Percentiles rank a stretch among this genome's conserved stretches.
Evolutionary conservation across 441 rosid species (phyloP).

Genomic region (Erysimum pusillum): DNA sequence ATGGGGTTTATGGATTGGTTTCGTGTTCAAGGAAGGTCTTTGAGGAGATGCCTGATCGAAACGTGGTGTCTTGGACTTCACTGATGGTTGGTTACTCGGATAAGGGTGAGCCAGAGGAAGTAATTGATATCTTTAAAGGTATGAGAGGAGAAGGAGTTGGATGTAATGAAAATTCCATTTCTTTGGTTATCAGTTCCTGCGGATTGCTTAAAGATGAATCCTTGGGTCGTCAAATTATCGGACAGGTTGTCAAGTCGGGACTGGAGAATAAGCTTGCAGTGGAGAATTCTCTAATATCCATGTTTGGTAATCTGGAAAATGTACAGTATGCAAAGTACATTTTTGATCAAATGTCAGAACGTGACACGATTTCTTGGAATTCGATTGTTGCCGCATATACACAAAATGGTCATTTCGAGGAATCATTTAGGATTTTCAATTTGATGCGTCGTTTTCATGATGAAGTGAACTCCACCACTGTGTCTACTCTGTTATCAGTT

Average conservation of each 20-base stretch:
- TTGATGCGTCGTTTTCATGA: constrained; percentile 63
- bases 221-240: constrained; percentile 71
- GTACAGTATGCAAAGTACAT: constrained; percentile 57
- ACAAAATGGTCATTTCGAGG: constrained; percentile 60
- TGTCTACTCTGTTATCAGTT: constrained; percentile 69
- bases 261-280: constrained; percentile 68
- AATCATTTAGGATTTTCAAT: constrained; percentile 57
- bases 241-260: constrained; percentile 67
- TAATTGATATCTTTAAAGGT: constrained; percentile 54
- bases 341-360: constrained; percentile 64
- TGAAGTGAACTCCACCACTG: constrained; percentile 67
- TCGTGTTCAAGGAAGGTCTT: constrained; percentile 66
- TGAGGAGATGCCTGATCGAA: constrained; percentile 80
- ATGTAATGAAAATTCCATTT: constrained; percentile 75
- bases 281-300: constrained; percentile 73
- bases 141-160: constrained; percentile 67
- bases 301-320: constrained; percentile 71
- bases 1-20: constrained; percentile 65
- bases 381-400: constrained; percentile 67
- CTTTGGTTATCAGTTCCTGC: constrained; percentile 74
- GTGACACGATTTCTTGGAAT: constrained; percentile 88
- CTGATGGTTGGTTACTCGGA: constrained; percentile 78
- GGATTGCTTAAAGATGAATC: constrained; percentile 59
- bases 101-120: constrained; percentile 61
- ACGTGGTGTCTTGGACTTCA: constrained; percentile 95